Percentiles rank a stretch among this genome's conserved stretches.
phyloP scores from a whole-genome alignment of 768 basidiomycete species.

The Artomyces pyxidatus region DNA sequence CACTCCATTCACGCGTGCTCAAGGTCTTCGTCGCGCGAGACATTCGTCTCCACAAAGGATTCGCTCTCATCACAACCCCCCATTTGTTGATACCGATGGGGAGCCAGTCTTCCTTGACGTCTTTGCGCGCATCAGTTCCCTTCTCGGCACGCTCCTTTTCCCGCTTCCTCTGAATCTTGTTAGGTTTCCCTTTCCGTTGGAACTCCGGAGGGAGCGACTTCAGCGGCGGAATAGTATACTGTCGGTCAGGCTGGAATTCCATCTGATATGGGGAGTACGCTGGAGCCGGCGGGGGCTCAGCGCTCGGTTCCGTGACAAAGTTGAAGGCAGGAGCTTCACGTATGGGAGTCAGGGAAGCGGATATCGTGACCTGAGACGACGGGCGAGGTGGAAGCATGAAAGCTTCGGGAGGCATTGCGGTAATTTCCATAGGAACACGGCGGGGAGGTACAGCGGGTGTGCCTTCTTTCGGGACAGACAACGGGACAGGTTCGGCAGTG shows the following conservation, averaged over 20 bases:
- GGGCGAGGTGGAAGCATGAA: conserved; percentile 10
- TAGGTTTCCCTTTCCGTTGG: conserved; percentile 38
- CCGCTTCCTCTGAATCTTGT: conserved; percentile 41
- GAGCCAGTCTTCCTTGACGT: conserved; percentile 50
- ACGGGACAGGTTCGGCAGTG: too few species aligned
- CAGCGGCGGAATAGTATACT: conserved; percentile 49
- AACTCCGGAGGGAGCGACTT: conserved; percentile 49
- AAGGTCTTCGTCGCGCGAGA: conserved; percentile 69
- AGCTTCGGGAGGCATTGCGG: conserved; percentile 6
- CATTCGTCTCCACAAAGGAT: conserved; percentile 67
- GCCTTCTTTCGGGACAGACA: too few species aligned
- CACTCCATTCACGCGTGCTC: conserved; percentile 76
- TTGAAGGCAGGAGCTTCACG: conserved; percentile 6
- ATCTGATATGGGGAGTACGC: conserved; percentile 22
- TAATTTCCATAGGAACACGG: not conserved
- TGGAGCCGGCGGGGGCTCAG: conserved; percentile 9
- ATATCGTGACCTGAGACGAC: conserved; percentile 2
- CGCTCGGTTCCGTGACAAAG: not conserved
- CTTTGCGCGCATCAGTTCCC: conserved; percentile 28
- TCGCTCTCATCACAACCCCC: conserved; percentile 67
- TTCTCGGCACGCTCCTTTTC: conserved; percentile 39
- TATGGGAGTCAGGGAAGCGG: conserved; percentile 9
- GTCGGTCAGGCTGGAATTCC: conserved; percentile 27
- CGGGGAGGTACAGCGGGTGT: too few species aligned
- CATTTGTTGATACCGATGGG: conserved; percentile 56